phyloP scores from a whole-genome alignment of 139 green algal species.

The Closterium sp. region DNA sequence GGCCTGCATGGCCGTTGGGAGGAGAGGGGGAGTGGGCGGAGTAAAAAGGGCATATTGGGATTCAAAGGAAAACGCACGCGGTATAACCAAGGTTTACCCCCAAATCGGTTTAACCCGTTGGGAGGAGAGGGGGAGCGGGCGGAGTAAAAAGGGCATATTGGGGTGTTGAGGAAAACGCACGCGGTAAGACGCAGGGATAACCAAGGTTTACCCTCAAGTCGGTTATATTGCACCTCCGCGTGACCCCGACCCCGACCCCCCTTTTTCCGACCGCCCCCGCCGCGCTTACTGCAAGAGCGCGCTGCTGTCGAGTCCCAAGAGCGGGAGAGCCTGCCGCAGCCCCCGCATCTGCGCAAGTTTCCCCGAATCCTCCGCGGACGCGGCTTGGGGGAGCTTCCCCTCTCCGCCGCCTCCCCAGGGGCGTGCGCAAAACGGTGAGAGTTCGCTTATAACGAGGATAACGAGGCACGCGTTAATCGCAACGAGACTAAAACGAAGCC shows the following conservation, averaged over 20 bases:
- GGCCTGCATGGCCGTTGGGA: not conserved
- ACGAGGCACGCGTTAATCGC: not conserved
- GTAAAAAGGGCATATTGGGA: not conserved
- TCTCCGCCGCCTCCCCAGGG: no score
- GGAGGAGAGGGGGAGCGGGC: no score
- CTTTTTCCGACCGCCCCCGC: no score
- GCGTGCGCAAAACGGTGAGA: not conserved
- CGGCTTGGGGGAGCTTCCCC: not conserved
- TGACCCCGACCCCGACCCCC: no score
- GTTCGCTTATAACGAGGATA: not conserved
- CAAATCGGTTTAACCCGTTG: no score
- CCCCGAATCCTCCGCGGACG: not conserved
- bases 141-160: no score
- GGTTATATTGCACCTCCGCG: no score
- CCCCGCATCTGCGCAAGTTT: not conserved
- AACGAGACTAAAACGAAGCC: not conserved
- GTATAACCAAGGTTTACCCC: no score
- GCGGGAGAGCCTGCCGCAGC: not conserved
- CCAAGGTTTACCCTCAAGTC: no score
- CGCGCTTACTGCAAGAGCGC: not conserved
- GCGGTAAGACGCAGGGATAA: no score
- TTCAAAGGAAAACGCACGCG: not conserved
- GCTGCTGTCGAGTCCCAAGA: not conserved
- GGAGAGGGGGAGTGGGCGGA: not conserved
- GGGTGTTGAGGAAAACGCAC: no score